phyloP scores from a whole-genome alignment of 148 eudicot species.

The Nyssa sinensis region DNA sequence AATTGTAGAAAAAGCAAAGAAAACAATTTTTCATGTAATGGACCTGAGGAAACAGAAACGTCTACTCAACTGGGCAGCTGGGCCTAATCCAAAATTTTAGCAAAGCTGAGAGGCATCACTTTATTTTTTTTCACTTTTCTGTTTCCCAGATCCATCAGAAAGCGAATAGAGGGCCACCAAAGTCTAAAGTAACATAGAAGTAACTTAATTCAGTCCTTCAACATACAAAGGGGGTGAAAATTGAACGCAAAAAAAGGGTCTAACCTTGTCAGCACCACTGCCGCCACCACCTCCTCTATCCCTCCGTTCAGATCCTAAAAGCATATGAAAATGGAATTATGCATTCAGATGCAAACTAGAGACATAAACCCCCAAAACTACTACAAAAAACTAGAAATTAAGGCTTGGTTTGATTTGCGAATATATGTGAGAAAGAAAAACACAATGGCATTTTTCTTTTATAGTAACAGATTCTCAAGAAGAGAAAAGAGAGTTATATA shows the following conservation, averaged over 20 bases:
- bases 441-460: no score
- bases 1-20: no score
- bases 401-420: no score
- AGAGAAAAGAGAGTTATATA: no score
- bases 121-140: not conserved
- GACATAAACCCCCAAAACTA: not conserved
- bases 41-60: not conserved
- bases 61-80: not conserved
- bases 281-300: not conserved
- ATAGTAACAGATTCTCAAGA: no score
- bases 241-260: no score
- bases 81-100: not conserved
- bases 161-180: not conserved
- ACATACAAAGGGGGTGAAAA: no score
- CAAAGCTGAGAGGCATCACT: not conserved
- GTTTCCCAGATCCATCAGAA: not conserved
- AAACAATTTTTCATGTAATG: not conserved
- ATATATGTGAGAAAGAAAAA: no score
- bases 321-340: not conserved
- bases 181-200: not conserved
- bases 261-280: slow-evolving; percentile 17
- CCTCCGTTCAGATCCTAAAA: slow-evolving; percentile 24
- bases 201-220: not conserved
- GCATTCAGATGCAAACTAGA: not conserved
- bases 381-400: not conserved